A percentile compares a stretch with the other conserved stretches of the same genome.
Evolutionary conservation across 2,329 filamentous ascomycete genomes (phyloP).

Genomic region (Cercospora sp.): DNA sequence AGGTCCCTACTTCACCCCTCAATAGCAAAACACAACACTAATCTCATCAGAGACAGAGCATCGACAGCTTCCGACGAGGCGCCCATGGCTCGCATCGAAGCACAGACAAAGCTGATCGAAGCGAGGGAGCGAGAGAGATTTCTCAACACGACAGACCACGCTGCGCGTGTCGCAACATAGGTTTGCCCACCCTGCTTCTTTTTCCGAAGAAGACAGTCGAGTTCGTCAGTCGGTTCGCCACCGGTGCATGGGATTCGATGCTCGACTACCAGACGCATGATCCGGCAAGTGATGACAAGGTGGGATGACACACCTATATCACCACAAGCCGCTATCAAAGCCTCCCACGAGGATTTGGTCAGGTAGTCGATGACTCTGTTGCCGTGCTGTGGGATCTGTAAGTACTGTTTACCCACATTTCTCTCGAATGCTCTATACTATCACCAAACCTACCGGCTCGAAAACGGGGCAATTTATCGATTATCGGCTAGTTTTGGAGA

Average conservation of each 20-base stretch:
- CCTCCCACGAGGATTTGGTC: neutral
- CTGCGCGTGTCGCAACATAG: neutral
- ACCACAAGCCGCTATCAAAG: neutral
- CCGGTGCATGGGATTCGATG: neutral
- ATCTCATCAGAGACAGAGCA: too few species aligned
- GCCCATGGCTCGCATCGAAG: too few species aligned
- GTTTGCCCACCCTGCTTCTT: neutral
- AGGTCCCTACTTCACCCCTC: too few species aligned
- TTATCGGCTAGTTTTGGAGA: neutral
- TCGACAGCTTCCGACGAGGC: too few species aligned
- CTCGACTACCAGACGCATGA: neutral
- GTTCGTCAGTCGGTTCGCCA: neutral
- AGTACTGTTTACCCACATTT: neutral
- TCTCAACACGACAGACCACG: too few species aligned
- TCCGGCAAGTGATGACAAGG: neutral
- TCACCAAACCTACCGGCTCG: neutral
- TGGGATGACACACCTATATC: neutral
- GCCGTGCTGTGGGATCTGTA: neutral
- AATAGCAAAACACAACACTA: too few species aligned
- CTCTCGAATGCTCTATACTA: neutral
- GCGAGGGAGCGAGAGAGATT: too few species aligned
- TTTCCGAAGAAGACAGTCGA: neutral
- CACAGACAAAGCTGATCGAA: neutral
- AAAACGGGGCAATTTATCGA: too few species aligned
- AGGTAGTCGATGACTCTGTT: neutral